Conservation (phyloP, 768 basidiomycete genomes). For the Boletus reticulatus region DNA sequence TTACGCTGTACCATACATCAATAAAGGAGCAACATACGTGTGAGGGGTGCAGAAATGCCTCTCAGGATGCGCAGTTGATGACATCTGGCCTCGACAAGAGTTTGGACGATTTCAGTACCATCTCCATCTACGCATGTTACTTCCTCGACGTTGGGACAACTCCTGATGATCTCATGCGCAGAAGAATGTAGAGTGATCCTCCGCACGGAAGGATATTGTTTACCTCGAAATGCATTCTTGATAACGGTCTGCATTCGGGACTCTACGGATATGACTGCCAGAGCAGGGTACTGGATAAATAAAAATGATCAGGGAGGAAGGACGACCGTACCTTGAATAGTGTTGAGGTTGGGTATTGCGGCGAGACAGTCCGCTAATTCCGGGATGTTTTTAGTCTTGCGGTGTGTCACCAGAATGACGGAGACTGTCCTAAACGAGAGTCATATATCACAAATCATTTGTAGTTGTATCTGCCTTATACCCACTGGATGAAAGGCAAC, state of each 20-base stretch:
- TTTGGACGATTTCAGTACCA: constrained; percentile 1
- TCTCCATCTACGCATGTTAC: constrained; percentile 4
- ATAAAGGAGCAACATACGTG: not conserved
- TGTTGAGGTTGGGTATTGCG: constrained; percentile 3
- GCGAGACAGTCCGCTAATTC: constrained; percentile 8
- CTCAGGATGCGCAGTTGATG: not conserved
- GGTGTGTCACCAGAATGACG: not conserved
- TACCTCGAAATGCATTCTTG: constrained; percentile 3
- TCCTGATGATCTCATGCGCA: constrained; percentile 8
- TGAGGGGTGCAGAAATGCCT: constrained; percentile 1
- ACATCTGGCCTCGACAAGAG: constrained; percentile 5
- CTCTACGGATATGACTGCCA: constrained; percentile 2
- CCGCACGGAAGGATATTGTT: constrained; percentile 4
- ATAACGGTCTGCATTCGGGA: not conserved
- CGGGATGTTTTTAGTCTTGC: not conserved
- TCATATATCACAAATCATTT: not conserved
- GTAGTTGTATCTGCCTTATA: not conserved
- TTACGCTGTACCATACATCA: not conserved
- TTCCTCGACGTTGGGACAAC: constrained; percentile 10
- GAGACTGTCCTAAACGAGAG: not conserved
- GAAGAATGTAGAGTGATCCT: constrained; percentile 3
- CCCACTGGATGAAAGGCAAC: constrained; percentile 2
- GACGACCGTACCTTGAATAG: constrained; percentile 2
- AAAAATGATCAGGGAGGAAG: not conserved
- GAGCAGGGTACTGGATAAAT: not conserved